Base-by-base conservation (phyloP, 73 alveolate species). In the Blepharisma stoltei region DNA sequence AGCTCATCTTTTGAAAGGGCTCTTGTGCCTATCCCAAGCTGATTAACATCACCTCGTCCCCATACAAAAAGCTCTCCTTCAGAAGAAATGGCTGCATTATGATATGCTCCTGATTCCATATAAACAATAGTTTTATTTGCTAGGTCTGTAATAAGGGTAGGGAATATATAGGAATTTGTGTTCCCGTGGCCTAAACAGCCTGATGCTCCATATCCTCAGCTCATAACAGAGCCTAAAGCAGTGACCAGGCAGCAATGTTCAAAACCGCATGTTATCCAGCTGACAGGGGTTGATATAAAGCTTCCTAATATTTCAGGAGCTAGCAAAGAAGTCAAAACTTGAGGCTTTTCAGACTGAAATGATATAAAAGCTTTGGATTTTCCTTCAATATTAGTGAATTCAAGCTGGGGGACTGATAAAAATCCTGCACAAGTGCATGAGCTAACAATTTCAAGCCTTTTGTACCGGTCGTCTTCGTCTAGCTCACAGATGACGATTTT, bases 131-230 rank as follows among this genome's bases (percentile, higher is more conserved):
- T 27, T 7, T 66, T 66, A 38, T 52, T 71, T 14, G 50, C 23
- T 48, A 55, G 7, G 14, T 46, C 20, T 25, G 78, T 41, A 6
- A 87, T 71, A 38, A 69, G 66, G 47, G 77, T 83, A 6, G 91
- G 94, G 54, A 55, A 6, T 3, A 80, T 48, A 54, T 84, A 84
- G 3, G 92, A 52, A 18, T 55, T 55, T 70, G 84, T 78, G 55
- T 80, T 67, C 1, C 83, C 89, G 79, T 88, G 95, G 6, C 95
- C 95, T 5, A 88, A 67, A 45, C 91, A 84, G 9, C 95, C 95
- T 6, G 90, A 80, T 4, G 90, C 95, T 6, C 95, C 95, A 84
- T 78, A 88, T 46, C 95, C 95, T 89, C 95, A 88, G 25, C 87
- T 66, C 6, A 87, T 83, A 6, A 88, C 84, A 49, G 68, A 48